A percentile compares a stretch with the other conserved stretches of the same genome.
phyloP scores from a whole-genome alignment of 768 basidiomycete species.

The Leccinum barrowsii region DNA sequence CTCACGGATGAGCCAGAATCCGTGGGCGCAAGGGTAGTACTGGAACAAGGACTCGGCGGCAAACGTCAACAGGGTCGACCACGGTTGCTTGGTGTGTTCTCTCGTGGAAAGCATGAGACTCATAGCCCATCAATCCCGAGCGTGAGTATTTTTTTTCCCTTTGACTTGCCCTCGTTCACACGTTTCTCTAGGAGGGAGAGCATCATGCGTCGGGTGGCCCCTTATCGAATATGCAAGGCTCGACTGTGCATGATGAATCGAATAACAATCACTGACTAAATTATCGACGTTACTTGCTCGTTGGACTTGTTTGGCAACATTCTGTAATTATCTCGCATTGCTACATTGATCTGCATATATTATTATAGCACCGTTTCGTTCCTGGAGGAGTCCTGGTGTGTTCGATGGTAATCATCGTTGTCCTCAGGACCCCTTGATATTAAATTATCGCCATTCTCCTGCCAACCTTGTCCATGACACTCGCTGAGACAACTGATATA shows the following conservation, averaged over 20 bases:
- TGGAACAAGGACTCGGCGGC: constrained; percentile 10
- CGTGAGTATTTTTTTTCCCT: constrained; percentile 10
- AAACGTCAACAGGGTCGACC: constrained; percentile 27
- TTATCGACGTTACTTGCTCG: constrained; percentile 1
- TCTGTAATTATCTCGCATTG: neutral
- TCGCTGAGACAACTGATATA: neutral
- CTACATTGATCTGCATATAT: neutral
- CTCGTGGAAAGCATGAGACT: constrained; percentile 20
- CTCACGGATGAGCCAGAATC: constrained; percentile 43
- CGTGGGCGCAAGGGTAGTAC: constrained; percentile 18
- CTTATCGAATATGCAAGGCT: neutral
- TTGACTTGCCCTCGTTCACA: neutral
- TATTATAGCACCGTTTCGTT: neutral
- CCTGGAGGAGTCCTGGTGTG: neutral
- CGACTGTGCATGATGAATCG: constrained; percentile 3
- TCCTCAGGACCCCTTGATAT: neutral
- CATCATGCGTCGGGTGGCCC: constrained; percentile 4
- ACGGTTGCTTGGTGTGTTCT: constrained; percentile 29
- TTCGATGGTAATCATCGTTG: neutral
- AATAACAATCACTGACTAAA: constrained; percentile 4
- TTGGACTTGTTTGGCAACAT: neutral
- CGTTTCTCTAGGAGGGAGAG: constrained; percentile 4
- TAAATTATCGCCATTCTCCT: neutral
- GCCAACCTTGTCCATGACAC: neutral
- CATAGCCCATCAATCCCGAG: neutral